These are phyloP conservation scores for Leucaena leucocephala DNA, from an alignment of 306 rosid species.

Conservation along the genomic window DNA sequence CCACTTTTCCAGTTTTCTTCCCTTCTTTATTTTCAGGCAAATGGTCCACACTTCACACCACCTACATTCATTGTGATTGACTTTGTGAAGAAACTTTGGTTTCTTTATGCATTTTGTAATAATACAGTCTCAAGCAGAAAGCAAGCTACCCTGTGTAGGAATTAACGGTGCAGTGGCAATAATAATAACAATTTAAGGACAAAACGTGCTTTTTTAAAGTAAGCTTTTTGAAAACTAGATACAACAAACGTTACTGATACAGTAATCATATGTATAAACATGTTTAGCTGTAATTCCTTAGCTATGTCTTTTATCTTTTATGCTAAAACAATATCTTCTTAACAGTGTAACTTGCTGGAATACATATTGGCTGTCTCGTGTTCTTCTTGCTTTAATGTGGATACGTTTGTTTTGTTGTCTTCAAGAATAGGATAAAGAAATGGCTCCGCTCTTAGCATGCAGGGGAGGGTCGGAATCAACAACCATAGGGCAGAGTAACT, in stretches of 20 bases:
- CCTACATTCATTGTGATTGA: conserved; percentile 45
- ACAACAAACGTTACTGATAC: not conserved
- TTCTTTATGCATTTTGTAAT: conserved; percentile 15
- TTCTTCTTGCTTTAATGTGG: conserved; percentile 10
- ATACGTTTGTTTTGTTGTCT: conserved; percentile 31
- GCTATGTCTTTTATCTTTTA: not conserved
- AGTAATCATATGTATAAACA: not conserved
- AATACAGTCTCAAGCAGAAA: conserved; percentile 35
- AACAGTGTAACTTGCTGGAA: conserved; percentile 32
- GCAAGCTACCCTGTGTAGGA: conserved; percentile 31
- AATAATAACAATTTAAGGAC: conserved; percentile 59
- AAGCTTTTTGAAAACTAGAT: conserved; percentile 43
- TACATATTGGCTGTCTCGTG: conserved; percentile 36
- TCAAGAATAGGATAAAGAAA: conserved; percentile 34
- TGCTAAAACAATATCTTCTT: not conserved
- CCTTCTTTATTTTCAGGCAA: conserved; percentile 36
- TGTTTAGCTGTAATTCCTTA: not conserved
- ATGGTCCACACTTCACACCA: conserved; percentile 36
- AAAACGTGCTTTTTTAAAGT: conserved; percentile 59
- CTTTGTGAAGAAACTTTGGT: conserved; percentile 36
- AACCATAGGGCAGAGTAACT: conserved; percentile 21
- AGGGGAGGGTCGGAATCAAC: conserved; percentile 24
- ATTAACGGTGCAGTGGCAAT: conserved; percentile 41
- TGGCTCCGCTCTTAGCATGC: conserved; percentile 20
- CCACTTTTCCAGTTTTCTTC: conserved; percentile 27